Conservation (phyloP, 2,329 filamentous ascomycete species). For the Aspergillus pseudonomiae region DNA sequence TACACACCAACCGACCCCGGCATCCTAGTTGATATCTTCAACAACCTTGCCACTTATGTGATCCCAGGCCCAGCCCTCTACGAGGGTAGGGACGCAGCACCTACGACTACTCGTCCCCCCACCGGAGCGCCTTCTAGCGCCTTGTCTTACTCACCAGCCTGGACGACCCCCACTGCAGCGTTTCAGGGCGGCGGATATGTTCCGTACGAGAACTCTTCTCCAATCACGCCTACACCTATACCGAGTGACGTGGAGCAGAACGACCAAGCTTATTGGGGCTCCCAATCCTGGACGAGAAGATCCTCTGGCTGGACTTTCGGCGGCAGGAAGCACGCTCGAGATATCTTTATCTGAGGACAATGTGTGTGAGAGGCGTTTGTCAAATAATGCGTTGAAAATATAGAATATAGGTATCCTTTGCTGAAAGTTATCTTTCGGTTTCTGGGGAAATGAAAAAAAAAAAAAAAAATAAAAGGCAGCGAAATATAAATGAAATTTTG, state of each 20-base stretch:
- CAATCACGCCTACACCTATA: no score
- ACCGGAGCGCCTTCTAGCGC: no score
- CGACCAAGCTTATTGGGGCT: background rate
- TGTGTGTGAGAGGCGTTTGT: no score
- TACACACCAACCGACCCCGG: conserved; percentile 1
- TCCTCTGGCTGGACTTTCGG: background rate
- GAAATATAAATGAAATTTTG: background rate
- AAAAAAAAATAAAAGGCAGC: background rate
- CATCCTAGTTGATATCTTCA: conserved; percentile 2
- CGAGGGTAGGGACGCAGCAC: background rate
- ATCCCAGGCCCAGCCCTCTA: background rate
- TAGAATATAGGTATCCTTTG: background rate
- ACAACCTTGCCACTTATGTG: background rate
- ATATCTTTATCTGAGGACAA: background rate
- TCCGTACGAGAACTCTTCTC: no score
- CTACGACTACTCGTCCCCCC: no score
- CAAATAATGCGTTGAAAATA: background rate
- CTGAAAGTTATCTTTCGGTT: background rate
- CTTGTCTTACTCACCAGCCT: no score
- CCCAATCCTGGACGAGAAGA: background rate
- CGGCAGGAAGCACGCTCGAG: background rate
- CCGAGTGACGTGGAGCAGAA: no score
- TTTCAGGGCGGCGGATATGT: no score
- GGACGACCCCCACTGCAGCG: no score
- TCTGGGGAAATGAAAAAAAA: no score